phyloP scores from a whole-genome alignment of 2,329 filamentous ascomycete species.

The Colletotrichum coccodes region DNA sequence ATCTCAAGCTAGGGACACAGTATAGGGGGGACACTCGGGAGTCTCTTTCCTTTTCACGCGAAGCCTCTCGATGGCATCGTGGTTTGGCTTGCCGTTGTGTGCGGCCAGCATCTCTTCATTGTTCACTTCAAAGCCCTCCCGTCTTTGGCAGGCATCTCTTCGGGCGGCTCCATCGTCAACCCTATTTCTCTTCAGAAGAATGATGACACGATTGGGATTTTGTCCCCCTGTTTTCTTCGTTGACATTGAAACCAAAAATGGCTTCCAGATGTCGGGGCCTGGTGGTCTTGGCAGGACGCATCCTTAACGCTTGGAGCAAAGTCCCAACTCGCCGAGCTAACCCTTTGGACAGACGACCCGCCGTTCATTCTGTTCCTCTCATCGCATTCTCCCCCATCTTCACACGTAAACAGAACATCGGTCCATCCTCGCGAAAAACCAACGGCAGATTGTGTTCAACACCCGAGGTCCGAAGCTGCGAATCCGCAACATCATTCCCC shows the following conservation, averaged over 20 bases:
- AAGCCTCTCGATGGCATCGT: not conserved
- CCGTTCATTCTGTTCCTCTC: not conserved
- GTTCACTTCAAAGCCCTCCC: not conserved
- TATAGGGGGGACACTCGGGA: not conserved
- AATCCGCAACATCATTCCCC: not conserved
- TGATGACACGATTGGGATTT: conserved; percentile 21
- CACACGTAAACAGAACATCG: not conserved
- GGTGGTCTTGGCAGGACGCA: not conserved
- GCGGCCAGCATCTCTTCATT: not conserved
- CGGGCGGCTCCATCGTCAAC: not conserved
- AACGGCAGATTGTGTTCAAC: too few species aligned
- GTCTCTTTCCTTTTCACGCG: not conserved
- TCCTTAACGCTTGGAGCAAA: not conserved
- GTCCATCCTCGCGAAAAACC: not conserved
- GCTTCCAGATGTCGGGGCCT: not conserved
- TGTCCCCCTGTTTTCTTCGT: not conserved
- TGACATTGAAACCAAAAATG: not conserved
- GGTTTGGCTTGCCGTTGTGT: not conserved
- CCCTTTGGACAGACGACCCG: not conserved
- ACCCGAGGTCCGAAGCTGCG: not conserved
- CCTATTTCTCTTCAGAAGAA: not conserved
- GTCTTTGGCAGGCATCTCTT: not conserved
- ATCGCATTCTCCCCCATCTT: too few species aligned
- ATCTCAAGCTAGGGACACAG: conserved; percentile 5
- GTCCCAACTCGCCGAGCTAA: not conserved